Base-by-base conservation (phyloP, 352 stramenopile species). In the Phytophthora fragariae region DNA sequence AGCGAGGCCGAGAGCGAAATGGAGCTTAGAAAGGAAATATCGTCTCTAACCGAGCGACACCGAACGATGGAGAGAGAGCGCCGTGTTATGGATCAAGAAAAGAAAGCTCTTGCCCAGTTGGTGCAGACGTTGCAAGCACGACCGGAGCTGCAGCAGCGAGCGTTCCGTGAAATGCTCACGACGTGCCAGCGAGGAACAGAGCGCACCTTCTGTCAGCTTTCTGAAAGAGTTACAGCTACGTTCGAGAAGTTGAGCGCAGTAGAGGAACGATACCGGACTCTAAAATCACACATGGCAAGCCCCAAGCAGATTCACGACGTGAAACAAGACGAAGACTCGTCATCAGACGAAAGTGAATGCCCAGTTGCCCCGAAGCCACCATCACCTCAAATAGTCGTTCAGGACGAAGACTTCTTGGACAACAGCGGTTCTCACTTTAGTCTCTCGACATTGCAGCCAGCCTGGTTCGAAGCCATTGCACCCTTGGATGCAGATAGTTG, bases 51-150 rank as follows among this genome's bases (percentile, higher is more conserved):
- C 24, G 59, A 80, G 55, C 62, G 75, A 31, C 60, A 77, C 7
- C 69, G 53, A n/a, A 39, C 69, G 21, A 50, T 68, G 63, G 59
- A 81, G 54, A 50, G 55, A 54, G 50, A 77, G 21, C n/a, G 44
- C 56, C 53, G 68, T 33, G 44, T 65, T 5, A 14, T 74, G 59
- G 50, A 74, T 31, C 62, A 76, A 61, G 56, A 81, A 27, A 72
- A 77, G 50, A 72, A 64, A 53, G 39, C 67, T 24, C 57, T 83
- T 14, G 54, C 58, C 0, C 68, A 77, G 19, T 55, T 89, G 7
- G 77, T 89, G 4, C 71, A 85, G 44, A 89, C 81, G 3, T 62
- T 89, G 31, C 74, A 86, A 64, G 77, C 77, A 1, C 77, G 81
- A 10, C 79, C 81, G 0, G 57, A 77, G 31, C 44, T 89, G 33